These are phyloP conservation scores for Kitagawia praeruptora DNA, from an alignment of 129 eudicot genomes.

Conservation along the genomic window DNA sequence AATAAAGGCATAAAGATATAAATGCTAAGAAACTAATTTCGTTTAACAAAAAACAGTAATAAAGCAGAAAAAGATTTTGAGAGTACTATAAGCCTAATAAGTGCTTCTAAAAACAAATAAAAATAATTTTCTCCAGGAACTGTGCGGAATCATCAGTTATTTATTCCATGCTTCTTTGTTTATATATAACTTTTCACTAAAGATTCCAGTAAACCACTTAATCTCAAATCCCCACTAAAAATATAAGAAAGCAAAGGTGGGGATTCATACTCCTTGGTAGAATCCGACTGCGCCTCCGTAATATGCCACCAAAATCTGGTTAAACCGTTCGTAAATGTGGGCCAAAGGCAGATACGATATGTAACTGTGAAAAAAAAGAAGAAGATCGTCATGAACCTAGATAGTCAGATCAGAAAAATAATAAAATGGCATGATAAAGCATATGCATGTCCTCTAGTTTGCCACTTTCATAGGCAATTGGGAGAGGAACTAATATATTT, in stretches of 20 bases:
- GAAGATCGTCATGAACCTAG: constrained; percentile 4
- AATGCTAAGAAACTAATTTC: not conserved
- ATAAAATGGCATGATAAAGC: constrained; percentile 9
- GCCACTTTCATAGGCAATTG: not conserved
- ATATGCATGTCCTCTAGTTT: not conserved
- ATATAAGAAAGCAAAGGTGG: constrained; percentile 16
- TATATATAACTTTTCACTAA: not conserved
- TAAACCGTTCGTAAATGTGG: constrained; percentile 66
- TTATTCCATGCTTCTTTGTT: not conserved
- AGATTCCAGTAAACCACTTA: not conserved
- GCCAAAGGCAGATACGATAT: constrained; percentile 89
- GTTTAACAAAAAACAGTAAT: not conserved
- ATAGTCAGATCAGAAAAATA: not conserved
- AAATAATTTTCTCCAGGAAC: not conserved
- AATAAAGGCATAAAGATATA: not conserved
- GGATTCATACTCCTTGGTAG: constrained; percentile 75
- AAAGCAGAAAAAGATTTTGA: not conserved
- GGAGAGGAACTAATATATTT: not conserved
- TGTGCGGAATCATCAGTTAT: not conserved
- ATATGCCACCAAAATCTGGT: constrained; percentile 38
- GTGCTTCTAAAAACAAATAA: not conserved
- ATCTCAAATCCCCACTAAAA: constrained; percentile 1
- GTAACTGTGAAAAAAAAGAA: constrained; percentile 33
- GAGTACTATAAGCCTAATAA: not conserved
- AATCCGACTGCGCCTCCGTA: constrained; percentile 73